phyloP scores from a whole-genome alignment of 2,329 filamentous ascomycete genomes.

The Fusarium concolor region DNA sequence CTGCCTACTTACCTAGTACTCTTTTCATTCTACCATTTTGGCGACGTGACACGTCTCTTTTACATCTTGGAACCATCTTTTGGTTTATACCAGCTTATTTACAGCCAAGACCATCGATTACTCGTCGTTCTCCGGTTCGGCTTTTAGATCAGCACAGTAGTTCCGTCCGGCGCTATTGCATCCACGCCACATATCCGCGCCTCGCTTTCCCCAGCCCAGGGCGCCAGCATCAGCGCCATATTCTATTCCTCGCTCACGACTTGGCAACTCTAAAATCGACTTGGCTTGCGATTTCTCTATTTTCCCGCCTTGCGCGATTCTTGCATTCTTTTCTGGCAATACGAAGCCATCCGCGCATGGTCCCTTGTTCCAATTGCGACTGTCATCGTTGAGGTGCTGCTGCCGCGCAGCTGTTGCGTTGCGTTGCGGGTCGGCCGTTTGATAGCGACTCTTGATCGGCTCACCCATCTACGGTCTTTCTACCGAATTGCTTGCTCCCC shows the following conservation, averaged over 20 bases:
- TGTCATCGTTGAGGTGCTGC: constrained; percentile 48
- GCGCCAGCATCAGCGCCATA: constrained; percentile 21
- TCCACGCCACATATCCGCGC: constrained; percentile 44
- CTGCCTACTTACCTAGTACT: too few relatives aligned
- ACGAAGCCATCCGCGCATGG: constrained; percentile 44
- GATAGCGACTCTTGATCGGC: constrained; percentile 39
- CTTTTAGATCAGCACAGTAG: constrained; percentile 36
- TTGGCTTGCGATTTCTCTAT: constrained; percentile 18
- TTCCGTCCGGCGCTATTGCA: constrained; percentile 39
- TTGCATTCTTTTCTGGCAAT: constrained; percentile 6
- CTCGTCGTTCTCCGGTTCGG: constrained; percentile 21
- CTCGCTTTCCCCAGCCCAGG: constrained; percentile 32
- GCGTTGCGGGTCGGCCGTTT: constrained; percentile 46
- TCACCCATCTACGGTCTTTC: constrained; percentile 35
- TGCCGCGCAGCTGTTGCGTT: constrained; percentile 50
- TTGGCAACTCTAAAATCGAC: constrained; percentile 31
- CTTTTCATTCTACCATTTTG: neutral
- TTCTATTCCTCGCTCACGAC: constrained; percentile 29
- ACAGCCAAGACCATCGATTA: constrained; percentile 1
- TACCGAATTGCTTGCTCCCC: constrained; percentile 17
- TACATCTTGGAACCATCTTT: constrained; percentile 1
- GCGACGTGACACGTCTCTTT: constrained; percentile 15
- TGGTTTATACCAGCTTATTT: neutral
- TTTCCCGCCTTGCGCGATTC: constrained; percentile 14
- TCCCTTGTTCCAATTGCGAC: constrained; percentile 39